Evolutionary conservation across 2,329 filamentous ascomycete genomes (phyloP).

Genomic region (Exophiala lecanii-corni): DNA sequence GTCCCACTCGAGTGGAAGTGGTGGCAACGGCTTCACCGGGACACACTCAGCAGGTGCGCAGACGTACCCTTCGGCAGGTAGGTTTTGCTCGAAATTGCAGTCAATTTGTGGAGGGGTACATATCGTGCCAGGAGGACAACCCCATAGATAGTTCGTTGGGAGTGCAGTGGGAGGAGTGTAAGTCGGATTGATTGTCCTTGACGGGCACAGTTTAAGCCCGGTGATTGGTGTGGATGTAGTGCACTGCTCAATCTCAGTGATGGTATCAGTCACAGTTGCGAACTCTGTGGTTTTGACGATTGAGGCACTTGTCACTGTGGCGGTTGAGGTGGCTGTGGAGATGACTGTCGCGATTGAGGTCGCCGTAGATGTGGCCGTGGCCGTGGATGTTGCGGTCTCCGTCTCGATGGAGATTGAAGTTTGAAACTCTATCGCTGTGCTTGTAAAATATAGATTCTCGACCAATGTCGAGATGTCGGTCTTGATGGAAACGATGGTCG

Average conservation of each 20-base stretch:
- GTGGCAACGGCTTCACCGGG: background rate
- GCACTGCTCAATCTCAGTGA: slow-evolving; percentile 6
- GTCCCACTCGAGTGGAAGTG: background rate
- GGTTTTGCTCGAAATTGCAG: slow-evolving; percentile 39
- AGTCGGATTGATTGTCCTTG: slow-evolving; percentile 30
- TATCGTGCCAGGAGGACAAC: slow-evolving; percentile 40
- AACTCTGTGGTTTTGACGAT: slow-evolving; percentile 4
- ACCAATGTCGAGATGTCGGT: slow-evolving; percentile 1
- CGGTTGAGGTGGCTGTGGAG: background rate
- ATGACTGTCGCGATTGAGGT: background rate
- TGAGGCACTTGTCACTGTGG: slow-evolving; percentile 8
- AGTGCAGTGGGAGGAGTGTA: slow-evolving; percentile 29
- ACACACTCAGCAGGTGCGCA: slow-evolving; percentile 39
- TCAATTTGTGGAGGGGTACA: slow-evolving; percentile 37
- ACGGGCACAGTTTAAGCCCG: slow-evolving; percentile 28
- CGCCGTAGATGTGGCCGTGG: background rate
- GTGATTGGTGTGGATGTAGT: slow-evolving; percentile 4
- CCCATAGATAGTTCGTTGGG: slow-evolving; percentile 37
- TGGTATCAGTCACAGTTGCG: slow-evolving; percentile 9
- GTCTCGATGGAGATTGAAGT: background rate
- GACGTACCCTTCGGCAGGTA: slow-evolving; percentile 35
- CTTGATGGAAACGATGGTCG: background rate
- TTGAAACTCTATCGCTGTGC: background rate
- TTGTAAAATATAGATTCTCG: background rate
- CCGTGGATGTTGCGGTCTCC: background rate